Conservation (phyloP, 2,329 filamentous ascomycete genomes). For the Acrocalymma vagum region DNA sequence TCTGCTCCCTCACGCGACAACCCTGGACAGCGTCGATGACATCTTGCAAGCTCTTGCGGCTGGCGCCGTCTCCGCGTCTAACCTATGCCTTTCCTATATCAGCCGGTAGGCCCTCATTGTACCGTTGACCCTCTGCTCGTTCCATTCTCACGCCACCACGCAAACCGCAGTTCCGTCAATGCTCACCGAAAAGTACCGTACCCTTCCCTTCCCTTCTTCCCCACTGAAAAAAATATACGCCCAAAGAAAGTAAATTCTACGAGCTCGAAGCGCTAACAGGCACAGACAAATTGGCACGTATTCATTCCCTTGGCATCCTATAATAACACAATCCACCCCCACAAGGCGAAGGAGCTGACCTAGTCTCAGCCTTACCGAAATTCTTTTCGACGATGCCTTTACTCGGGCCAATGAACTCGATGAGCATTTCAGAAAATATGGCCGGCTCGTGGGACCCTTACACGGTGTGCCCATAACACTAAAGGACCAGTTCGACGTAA, state of each 20-base stretch:
- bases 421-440: slow-evolving; percentile 43
- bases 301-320: slow-evolving; percentile 57
- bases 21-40: slow-evolving; percentile 25
- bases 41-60: slow-evolving; percentile 34
- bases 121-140: slow-evolving; percentile 21
- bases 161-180: slow-evolving; percentile 36
- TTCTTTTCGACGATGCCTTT: slow-evolving; percentile 56
- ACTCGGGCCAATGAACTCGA: slow-evolving; percentile 53
- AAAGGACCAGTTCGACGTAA: slow-evolving; percentile 60
- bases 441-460: slow-evolving; percentile 53
- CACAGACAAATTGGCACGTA: slow-evolving; percentile 52
- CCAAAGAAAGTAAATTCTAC: slow-evolving; percentile 1
- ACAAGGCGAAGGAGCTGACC: slow-evolving; percentile 36
- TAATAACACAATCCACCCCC: slow-evolving; percentile 62
- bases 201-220: slow-evolving; percentile 2
- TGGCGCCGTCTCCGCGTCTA: slow-evolving; percentile 34
- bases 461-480: slow-evolving; percentile 59
- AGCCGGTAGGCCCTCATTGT: slow-evolving; percentile 35
- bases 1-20: slow-evolving; percentile 6
- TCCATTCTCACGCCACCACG: slow-evolving; percentile 45
- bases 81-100: slow-evolving; percentile 40
- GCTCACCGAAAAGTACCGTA: slow-evolving; percentile 39
- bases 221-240: slow-evolving; percentile 1
- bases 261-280: too few species aligned
- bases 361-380: slow-evolving; percentile 53